phyloP scores from a whole-genome alignment of 345 rosid species.

The Linum trigynum region DNA sequence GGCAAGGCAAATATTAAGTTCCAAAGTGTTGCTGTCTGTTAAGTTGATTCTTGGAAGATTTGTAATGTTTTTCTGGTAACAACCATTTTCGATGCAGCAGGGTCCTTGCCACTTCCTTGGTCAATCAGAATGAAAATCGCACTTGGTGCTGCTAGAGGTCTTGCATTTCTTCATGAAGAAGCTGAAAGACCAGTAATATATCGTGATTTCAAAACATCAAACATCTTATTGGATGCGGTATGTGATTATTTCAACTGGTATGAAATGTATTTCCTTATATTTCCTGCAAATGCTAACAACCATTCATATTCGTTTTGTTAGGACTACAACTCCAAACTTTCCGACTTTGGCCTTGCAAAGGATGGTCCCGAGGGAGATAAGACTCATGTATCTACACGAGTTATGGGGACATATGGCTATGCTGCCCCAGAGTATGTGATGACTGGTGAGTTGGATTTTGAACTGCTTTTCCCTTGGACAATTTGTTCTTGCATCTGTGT shows the following conservation, averaged over 20 bases:
- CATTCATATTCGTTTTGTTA: constrained; percentile 15
- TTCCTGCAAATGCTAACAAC: constrained; percentile 1
- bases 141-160: constrained; percentile 77
- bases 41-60: constrained; percentile 12
- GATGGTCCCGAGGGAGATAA: too few relatives aligned
- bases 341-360: constrained; percentile 56
- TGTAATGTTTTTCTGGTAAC: constrained; percentile 26
- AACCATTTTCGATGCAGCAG: constrained; percentile 37
- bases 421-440: constrained; percentile 25
- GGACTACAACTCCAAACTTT: constrained; percentile 84
- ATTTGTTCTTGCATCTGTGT: too few relatives aligned
- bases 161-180: constrained; percentile 76
- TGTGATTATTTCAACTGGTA: constrained; percentile 8
- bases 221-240: constrained; percentile 70
- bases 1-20: not conserved
- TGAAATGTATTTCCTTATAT: not conserved
- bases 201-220: constrained; percentile 80
- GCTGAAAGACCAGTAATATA: constrained; percentile 76
- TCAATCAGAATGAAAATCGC: constrained; percentile 76
- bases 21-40: not conserved
- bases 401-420: too few relatives aligned
- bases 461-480: too few relatives aligned
- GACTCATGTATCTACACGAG: too few relatives aligned
- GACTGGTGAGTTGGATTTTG: constrained; percentile 43
- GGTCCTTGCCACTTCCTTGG: constrained; percentile 87